Conservation (phyloP, 306 rosid species). For the Phaseolus lunatus region DNA sequence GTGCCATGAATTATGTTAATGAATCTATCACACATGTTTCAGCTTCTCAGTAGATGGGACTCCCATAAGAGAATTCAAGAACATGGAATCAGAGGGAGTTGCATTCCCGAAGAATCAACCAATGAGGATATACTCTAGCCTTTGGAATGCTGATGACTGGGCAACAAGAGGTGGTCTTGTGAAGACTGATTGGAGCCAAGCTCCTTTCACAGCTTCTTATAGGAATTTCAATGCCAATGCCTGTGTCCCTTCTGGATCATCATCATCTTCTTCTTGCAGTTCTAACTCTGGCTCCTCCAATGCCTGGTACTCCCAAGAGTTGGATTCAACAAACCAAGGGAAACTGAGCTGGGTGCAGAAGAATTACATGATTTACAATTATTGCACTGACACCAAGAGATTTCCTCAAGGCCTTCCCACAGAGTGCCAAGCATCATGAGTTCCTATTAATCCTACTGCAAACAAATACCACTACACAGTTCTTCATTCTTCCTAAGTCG, state of each 20-base stretch:
- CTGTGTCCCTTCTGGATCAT: slow-evolving; percentile 33
- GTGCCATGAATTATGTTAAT: neutral
- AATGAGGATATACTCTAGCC: slow-evolving; percentile 68
- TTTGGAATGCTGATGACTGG: slow-evolving; percentile 90
- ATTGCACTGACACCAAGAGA: slow-evolving; percentile 50
- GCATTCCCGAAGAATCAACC: slow-evolving; percentile 69
- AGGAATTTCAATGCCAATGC: slow-evolving; percentile 67
- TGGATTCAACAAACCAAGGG: slow-evolving; percentile 49
- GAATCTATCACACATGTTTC: neutral
- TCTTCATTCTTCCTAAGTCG: neutral
- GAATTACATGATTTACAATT: slow-evolving; percentile 76
- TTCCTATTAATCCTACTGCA: neutral
- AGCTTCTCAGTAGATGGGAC: slow-evolving; percentile 72
- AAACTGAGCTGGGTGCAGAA: slow-evolving; percentile 61
- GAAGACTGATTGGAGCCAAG: slow-evolving; percentile 71
- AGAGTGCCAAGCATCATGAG: slow-evolving; percentile 25
- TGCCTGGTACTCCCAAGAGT: slow-evolving; percentile 51
- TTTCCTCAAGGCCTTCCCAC: slow-evolving; percentile 48
- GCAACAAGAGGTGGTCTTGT: slow-evolving; percentile 87
- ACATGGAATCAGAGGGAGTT: slow-evolving; percentile 62
- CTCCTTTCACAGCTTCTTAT: slow-evolving; percentile 73
- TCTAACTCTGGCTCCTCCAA: slow-evolving; percentile 23
- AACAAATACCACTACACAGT: neutral
- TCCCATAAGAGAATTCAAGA: slow-evolving; percentile 79
- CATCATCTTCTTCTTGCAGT: slow-evolving; percentile 31